A percentile compares a stretch with the other conserved stretches of the same genome.
Conservation (phyloP, 2,329 filamentous ascomycete species). For the Aspergillus phoenicis region DNA sequence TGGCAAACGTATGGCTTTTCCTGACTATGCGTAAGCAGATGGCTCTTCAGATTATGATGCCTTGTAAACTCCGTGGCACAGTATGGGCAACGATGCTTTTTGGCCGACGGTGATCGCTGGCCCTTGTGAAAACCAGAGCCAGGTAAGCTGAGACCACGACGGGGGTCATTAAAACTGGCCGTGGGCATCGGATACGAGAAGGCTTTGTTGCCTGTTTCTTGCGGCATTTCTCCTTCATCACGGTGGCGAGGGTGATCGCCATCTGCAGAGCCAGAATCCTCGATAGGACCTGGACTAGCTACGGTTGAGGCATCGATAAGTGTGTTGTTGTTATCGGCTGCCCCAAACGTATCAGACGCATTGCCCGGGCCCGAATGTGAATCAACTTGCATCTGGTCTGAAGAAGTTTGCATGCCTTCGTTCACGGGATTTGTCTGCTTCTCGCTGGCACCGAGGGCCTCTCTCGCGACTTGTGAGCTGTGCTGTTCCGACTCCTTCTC, state of each 20-base stretch:
- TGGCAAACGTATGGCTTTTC: conserved; percentile 96
- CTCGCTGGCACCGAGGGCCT: conserved; percentile 43
- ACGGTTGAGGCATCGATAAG: conserved; percentile 54
- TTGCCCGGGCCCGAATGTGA: conserved; percentile 58
- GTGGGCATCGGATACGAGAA: conserved; percentile 67
- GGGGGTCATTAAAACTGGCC: conserved; percentile 52
- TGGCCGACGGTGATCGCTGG: conserved; percentile 72
- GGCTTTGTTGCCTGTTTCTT: conserved; percentile 54
- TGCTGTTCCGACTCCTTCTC: conserved; percentile 38
- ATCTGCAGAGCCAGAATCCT: conserved; percentile 47
- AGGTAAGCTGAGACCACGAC: conserved; percentile 62
- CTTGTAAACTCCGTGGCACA: conserved; percentile 96
- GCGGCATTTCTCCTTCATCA: conserved; percentile 41
- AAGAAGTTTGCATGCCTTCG: conserved; percentile 52
- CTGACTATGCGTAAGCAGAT: conserved; percentile 95
- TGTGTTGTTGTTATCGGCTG: conserved; percentile 54
- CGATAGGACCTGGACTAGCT: conserved; percentile 51
- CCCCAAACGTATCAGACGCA: conserved; percentile 51
- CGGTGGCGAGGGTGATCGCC: conserved; percentile 44
- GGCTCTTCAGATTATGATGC: conserved; percentile 96
- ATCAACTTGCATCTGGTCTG: conserved; percentile 49
- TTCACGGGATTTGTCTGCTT: conserved; percentile 45
- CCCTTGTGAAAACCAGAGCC: conserved; percentile 58
- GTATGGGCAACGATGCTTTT: conserved; percentile 95
- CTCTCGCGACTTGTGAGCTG: conserved; percentile 45